phyloP scores from a whole-genome alignment of 2,329 filamentous ascomycete genomes.

The Verticillium zaregamsianum region DNA sequence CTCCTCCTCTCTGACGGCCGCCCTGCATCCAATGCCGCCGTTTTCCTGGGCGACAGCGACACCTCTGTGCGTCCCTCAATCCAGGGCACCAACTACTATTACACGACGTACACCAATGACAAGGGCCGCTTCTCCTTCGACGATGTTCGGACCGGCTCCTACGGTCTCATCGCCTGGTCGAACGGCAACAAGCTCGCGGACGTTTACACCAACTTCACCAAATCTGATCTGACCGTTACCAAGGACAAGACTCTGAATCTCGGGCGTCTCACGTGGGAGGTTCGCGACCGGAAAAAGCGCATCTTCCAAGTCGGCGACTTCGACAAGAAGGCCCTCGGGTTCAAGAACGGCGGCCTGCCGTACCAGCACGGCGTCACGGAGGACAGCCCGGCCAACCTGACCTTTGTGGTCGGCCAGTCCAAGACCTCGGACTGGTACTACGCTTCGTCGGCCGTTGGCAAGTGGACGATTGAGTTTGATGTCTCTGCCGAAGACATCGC shows the following conservation, averaged over 20 bases:
- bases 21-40: conserved; percentile 35
- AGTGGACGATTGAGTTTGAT: conserved; percentile 21
- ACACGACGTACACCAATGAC: conserved; percentile 35
- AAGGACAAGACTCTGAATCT: conserved; percentile 15
- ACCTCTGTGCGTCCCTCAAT: conserved; percentile 17
- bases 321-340: conserved; percentile 37
- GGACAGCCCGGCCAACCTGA: conserved; percentile 35
- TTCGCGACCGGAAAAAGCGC: conserved; percentile 8
- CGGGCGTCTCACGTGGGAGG: conserved; percentile 5
- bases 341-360: conserved; percentile 33
- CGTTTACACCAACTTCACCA: conserved; percentile 34
- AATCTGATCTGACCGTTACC: conserved; percentile 28
- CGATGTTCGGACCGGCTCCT: conserved; percentile 34
- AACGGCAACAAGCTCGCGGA: conserved; percentile 34
- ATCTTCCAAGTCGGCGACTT: conserved; percentile 42
- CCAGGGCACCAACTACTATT: conserved; percentile 30
- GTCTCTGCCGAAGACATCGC: conserved; percentile 1
- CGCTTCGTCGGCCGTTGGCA: conserved; percentile 28
- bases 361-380: conserved; percentile 34
- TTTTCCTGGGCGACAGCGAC: conserved; percentile 41
- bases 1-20: conserved; percentile 38
- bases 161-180: conserved; percentile 40
- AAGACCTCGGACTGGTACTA: conserved; percentile 38
- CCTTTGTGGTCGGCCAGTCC: conserved; percentile 31
- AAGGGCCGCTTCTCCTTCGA: conserved; percentile 34